Percentiles rank a stretch among this genome's conserved stretches.
Evolutionary conservation across 441 rosid species (phyloP).

Genomic region (Erysimum cheiri): DNA sequence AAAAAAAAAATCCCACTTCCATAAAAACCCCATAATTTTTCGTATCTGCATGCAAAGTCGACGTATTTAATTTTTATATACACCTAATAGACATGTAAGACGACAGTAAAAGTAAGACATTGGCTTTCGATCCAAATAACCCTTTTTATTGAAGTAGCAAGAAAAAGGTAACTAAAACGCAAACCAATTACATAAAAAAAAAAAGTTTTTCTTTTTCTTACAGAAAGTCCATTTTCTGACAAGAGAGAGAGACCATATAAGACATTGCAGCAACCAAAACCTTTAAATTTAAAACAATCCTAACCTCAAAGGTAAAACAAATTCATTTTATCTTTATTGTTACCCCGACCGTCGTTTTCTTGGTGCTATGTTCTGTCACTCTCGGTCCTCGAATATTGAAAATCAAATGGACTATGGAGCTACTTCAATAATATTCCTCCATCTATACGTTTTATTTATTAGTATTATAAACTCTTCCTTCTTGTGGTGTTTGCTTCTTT

Average conservation of each 20-base stretch:
- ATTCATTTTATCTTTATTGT: background rate
- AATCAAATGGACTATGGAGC: conserved; percentile 14
- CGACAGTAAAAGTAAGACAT: too few relatives aligned
- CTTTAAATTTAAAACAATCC: background rate
- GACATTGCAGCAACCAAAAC: conserved; percentile 7
- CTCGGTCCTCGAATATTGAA: conserved; percentile 28
- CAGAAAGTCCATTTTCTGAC: conserved; percentile 33
- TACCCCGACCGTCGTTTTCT: conserved; percentile 32
- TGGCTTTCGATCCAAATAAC: conserved; percentile 39
- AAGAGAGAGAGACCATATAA: conserved; percentile 24
- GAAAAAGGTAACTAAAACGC: conserved; percentile 33
- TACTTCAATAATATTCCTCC: conserved; percentile 27
- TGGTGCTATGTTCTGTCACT: conserved; percentile 44
- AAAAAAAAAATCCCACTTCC: conserved; percentile 3
- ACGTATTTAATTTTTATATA: conserved; percentile 8
- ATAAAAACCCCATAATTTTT: background rate
- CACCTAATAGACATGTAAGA: conserved; percentile 20
- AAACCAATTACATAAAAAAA: conserved; percentile 16
- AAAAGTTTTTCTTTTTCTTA: background rate
- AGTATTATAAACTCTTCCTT: background rate
- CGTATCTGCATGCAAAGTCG: conserved; percentile 39
- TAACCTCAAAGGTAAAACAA: background rate
- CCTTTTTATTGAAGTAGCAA: conserved; percentile 20
- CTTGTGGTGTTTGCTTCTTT: conserved; percentile 17
- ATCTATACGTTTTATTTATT: background rate